These are phyloP conservation scores for Bauhinia variegata DNA, from an alignment of 306 rosid species.

Conservation along the genomic window DNA sequence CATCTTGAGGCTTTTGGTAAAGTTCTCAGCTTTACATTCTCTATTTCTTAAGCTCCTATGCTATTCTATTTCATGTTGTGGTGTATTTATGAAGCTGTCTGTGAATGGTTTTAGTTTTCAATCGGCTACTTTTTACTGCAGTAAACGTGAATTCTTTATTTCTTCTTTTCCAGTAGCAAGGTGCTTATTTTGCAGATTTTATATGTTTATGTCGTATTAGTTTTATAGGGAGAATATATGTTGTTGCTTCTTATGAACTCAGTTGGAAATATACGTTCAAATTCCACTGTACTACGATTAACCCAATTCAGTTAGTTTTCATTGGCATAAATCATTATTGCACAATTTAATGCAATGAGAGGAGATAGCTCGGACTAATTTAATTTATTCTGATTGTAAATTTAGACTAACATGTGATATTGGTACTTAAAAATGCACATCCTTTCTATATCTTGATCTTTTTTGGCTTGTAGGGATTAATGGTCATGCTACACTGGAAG, in stretches of 20 bases:
- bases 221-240: background rate
- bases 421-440: too few species aligned
- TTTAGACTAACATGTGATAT: too few species aligned
- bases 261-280: background rate
- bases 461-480: slow-evolving; percentile 60
- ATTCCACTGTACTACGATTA: slow-evolving; percentile 1
- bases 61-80: too few species aligned
- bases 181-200: background rate
- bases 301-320: background rate
- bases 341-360: background rate
- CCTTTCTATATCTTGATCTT: background rate
- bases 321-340: background rate
- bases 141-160: background rate
- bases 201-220: background rate
- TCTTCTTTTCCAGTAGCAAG: background rate
- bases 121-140: too few species aligned
- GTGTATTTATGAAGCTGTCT: too few species aligned
- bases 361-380: background rate
- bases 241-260: background rate
- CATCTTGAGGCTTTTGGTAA: slow-evolving; percentile 78
- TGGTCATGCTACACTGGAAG: slow-evolving; percentile 65
- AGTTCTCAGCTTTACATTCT: slow-evolving; percentile 5
- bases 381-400: background rate
- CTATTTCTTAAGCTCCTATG: too few species aligned
- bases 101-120: too few species aligned